Base-by-base conservation (phyloP, 2,329 filamentous ascomycete genomes). In the Ilyonectria robusta region DNA sequence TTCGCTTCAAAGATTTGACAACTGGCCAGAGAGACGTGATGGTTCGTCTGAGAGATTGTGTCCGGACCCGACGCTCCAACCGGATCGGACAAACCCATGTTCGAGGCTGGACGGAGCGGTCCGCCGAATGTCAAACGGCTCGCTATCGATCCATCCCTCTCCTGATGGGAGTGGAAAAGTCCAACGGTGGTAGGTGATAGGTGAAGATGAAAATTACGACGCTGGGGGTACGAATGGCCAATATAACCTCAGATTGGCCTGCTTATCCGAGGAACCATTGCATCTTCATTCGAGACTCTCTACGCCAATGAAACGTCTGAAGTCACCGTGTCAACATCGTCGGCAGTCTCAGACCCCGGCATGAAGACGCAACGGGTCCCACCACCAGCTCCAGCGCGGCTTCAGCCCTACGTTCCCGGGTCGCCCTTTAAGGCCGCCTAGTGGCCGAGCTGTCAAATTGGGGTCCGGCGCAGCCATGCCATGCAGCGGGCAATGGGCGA, bases 331-430 rank as follows among this genome's bases (percentile, higher is more conserved):
- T 46, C 21, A 23, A 46, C 33, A 31, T 3, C 13, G 17, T 31
- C 56, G 47, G 51, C 62, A 50, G 53, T 66, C 53, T 53, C 42
- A 26, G 19, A 46, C 51, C 15, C 47, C 23, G 37, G 42, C n/a
- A 53, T 23, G 51, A 58, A 19, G 44, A 54, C 46, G 63, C 21
- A 66, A 53, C 57, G 37, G 58, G 53, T 53, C 50, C 62, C 58
- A 64, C 62, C 53, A 31, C 46, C 37, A 55, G 44, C 51, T 56
- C 46, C 58, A 65, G 57, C 58, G 57, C 51, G 33, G 64, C 51
- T 55, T 66, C 64, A 66, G 64, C 64, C 64, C 64, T 66, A 66
- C 64, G 59, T 66, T 59, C 50, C 59, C 35, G 47, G 44, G 62
- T 60, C 51, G 48, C 54, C 10, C 46, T 55, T 66, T 47, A 37